Evolutionary conservation across 768 basidiomycete genomes (phyloP), one percentile per base, ranked within the genome.

Genomic region (Xerocomus spinulosus): DNA sequence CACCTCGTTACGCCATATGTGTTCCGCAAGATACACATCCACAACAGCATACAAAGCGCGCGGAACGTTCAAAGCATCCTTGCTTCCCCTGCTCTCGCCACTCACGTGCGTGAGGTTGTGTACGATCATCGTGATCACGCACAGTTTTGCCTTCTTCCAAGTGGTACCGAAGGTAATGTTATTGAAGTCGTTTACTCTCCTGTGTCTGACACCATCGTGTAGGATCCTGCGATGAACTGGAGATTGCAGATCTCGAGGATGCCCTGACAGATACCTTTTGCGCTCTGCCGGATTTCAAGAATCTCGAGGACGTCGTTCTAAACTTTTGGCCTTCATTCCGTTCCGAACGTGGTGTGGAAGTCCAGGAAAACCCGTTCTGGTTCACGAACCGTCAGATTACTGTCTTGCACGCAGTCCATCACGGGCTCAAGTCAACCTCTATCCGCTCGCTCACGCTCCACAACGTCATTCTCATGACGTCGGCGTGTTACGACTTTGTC

Each of bases 291-390:
- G 33, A 30, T 15, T 55, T 66, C 37, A 46, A 50, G 47, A 56
- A 52, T 28, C 56, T 66, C 3, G 49, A 55, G 30, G 49, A 44
- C 8, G 46, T 66, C 13, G 43, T 47, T 6, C 57, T 68, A 43
- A 64, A 58, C 44, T 66, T 66, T 26, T 66, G 64, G 64, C 64
- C 64, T 8, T 61, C 62, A 0, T 68, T 66, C 50, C 44, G 42
- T 20, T 59, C 64, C 7, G 54, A 61, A 14, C 26, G 17, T 5
- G 64, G 57, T 2, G 13, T 24, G 9, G 64, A 66, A 37, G 34
- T 60, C 8, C 59, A 44, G 15, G 66, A 66, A 14, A 54, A 59
- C 17, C 66, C 64, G 5, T 66, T 54, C 37, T 66, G 64, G 64
- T 66, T 68, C 42, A 53, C 64, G 28, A 55, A 52, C 43, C 64